Evolutionary conservation across 2,329 filamentous ascomycete species (phyloP).

Genomic region (Trichoderma sp.): DNA sequence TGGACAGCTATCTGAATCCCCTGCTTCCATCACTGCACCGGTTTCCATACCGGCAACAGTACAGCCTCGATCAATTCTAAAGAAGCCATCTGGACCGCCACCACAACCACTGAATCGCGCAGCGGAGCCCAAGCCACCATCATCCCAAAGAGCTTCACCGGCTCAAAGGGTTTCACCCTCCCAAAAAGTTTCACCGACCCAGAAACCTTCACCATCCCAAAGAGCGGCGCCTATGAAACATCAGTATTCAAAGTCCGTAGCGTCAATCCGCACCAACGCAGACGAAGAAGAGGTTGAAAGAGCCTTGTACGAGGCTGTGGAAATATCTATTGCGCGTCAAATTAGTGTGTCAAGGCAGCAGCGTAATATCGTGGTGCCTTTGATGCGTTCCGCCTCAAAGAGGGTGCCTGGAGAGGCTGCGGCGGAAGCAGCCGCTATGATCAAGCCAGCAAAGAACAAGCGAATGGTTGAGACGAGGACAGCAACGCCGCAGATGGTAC

Average conservation of each 20-base stretch:
- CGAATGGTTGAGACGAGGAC: constrained; percentile 45
- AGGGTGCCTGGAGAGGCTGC: constrained; percentile 26
- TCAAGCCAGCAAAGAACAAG: constrained; percentile 33
- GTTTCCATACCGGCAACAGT: constrained; percentile 2
- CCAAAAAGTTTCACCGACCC: background rate
- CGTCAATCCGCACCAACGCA: background rate
- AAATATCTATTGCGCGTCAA: constrained; percentile 69
- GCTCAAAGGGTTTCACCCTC: background rate
- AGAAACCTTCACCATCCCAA: background rate
- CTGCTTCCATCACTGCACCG: constrained; percentile 1
- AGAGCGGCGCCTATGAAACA: constrained; percentile 11
- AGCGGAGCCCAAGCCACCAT: background rate
- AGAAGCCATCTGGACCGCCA: constrained; percentile 14
- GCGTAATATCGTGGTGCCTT: constrained; percentile 60
- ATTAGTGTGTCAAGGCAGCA: constrained; percentile 68
- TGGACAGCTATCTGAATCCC: background rate
- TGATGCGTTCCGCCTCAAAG: constrained; percentile 44
- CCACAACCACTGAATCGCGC: constrained; percentile 6
- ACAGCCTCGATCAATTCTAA: constrained; percentile 15
- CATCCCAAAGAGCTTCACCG: background rate
- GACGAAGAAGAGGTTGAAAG: constrained; percentile 32
- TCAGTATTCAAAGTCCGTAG: background rate
- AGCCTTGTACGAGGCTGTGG: constrained; percentile 56
- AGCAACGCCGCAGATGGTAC: constrained; percentile 53
- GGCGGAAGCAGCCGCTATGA: constrained; percentile 14